A percentile compares a stretch with the other conserved stretches of the same genome.
These are phyloP conservation scores for Actinomortierella ambigua DNA, from an alignment of 371 early-diverging fungal species.

Conservation along the genomic window DNA sequence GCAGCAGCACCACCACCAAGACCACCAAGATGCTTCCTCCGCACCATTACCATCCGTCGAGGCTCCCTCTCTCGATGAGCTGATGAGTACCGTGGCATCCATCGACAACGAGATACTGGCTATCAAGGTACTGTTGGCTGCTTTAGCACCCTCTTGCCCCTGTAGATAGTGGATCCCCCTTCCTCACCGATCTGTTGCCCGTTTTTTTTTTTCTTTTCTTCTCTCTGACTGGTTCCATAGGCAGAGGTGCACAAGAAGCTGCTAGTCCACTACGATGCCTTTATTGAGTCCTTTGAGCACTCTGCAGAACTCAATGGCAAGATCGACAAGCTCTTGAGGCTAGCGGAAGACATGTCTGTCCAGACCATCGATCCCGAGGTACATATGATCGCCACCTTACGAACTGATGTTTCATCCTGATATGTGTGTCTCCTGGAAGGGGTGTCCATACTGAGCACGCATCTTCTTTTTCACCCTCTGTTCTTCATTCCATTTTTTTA, in stretches of 20 bases:
- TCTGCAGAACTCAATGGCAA: slow-evolving; percentile 38
- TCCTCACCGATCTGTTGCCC: background rate
- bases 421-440: background rate
- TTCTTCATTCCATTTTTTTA: background rate
- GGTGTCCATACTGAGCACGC: background rate
- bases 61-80: slow-evolving; percentile 22
- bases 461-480: background rate
- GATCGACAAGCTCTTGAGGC: slow-evolving; percentile 22
- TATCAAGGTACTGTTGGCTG: slow-evolving; percentile 21
- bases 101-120: slow-evolving; percentile 37
- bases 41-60: no score
- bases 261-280: slow-evolving; percentile 39
- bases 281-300: slow-evolving; percentile 35
- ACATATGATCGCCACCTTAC: background rate
- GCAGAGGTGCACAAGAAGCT: slow-evolving; percentile 43
- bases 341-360: slow-evolving; percentile 21
- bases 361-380: slow-evolving; percentile 32
- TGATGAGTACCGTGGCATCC: slow-evolving; percentile 10
- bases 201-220: background rate
- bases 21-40: no score
- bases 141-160: background rate
- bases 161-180: background rate
- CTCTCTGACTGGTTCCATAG: slow-evolving; percentile 3
- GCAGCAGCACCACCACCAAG: no score
- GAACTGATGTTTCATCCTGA: background rate